Percentiles rank a stretch among this genome's conserved stretches.
phyloP scores from a whole-genome alignment of 1,139 yeast species.

The Kurtzmaniella natalensis region DNA sequence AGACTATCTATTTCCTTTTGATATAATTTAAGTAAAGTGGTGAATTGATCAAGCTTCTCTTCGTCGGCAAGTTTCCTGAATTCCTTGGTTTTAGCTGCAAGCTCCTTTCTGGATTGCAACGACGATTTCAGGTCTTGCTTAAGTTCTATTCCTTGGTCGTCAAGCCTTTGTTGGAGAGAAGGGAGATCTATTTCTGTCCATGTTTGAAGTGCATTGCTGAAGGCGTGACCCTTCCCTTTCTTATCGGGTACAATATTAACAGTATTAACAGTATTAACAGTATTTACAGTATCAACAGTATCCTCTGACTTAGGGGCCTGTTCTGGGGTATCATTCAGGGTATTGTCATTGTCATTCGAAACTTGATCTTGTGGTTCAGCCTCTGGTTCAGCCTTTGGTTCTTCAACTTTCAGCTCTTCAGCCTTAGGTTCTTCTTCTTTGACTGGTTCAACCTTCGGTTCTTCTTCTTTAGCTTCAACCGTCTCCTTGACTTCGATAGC shows the following conservation, averaged over 20 bases:
- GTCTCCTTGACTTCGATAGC: no score
- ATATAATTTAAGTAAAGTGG: slow-evolving; percentile 68
- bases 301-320: background rate
- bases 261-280: background rate
- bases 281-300: background rate
- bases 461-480: no score
- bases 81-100: slow-evolving; percentile 78
- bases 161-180: slow-evolving; percentile 63
- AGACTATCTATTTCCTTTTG: slow-evolving; percentile 84
- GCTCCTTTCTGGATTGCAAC: slow-evolving; percentile 62
- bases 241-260: no score
- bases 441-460: no score
- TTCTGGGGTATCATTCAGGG: no score
- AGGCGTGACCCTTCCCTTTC: slow-evolving; percentile 8
- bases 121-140: slow-evolving; percentile 68
- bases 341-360: no score
- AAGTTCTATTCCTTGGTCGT: slow-evolving; percentile 68
- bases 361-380: no score
- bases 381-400: no score
- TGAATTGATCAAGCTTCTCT: slow-evolving; percentile 62
- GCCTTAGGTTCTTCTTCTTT: no score
- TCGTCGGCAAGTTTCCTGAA: slow-evolving; percentile 69
- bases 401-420: no score
- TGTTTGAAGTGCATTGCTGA: slow-evolving; percentile 55
- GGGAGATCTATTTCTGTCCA: slow-evolving; percentile 79